Evolutionary conservation across 2,329 filamentous ascomycete species (phyloP).

Genomic region (Dothistroma pini): DNA sequence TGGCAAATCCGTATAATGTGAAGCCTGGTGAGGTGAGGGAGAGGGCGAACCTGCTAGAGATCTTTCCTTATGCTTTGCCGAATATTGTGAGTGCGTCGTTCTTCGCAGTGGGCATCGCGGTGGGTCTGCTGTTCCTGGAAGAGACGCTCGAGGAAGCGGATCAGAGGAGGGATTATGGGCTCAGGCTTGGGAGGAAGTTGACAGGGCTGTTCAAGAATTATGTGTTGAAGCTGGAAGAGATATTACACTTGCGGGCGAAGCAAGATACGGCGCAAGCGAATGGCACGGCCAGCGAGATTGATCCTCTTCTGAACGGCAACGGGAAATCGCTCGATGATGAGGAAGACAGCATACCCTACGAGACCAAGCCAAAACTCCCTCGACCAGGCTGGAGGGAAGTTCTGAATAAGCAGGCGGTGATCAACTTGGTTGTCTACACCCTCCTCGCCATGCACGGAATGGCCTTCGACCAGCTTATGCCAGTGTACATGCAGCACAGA

Average conservation of each 20-base stretch:
- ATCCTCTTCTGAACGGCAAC: slow-evolving; percentile 27
- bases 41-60: slow-evolving; percentile 62
- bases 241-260: slow-evolving; percentile 12
- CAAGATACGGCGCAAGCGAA: slow-evolving; percentile 6
- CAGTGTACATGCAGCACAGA: slow-evolving; percentile 82
- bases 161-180: slow-evolving; percentile 67
- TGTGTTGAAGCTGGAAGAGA: slow-evolving; percentile 17
- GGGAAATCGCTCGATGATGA: slow-evolving; percentile 22
- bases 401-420: slow-evolving; percentile 67
- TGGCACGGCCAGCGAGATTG: slow-evolving; percentile 17
- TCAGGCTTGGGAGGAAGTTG: slow-evolving; percentile 68
- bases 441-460: slow-evolving; percentile 50
- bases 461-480: slow-evolving; percentile 48
- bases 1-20: slow-evolving; percentile 75
- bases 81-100: slow-evolving; percentile 74
- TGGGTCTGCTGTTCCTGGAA: slow-evolving; percentile 73
- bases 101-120: slow-evolving; percentile 72
- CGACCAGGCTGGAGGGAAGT: slow-evolving; percentile 57
- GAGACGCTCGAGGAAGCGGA: slow-evolving; percentile 78
- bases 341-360: slow-evolving; percentile 9
- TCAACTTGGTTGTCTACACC: slow-evolving; percentile 75
- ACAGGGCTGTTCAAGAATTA: slow-evolving; percentile 28
- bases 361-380: slow-evolving; percentile 23
- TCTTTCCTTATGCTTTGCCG: slow-evolving; percentile 78
- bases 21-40: slow-evolving; percentile 52